Evolutionary conservation across 306 rosid genomes (phyloP).

Genomic region (Begonia loranthoides): DNA sequence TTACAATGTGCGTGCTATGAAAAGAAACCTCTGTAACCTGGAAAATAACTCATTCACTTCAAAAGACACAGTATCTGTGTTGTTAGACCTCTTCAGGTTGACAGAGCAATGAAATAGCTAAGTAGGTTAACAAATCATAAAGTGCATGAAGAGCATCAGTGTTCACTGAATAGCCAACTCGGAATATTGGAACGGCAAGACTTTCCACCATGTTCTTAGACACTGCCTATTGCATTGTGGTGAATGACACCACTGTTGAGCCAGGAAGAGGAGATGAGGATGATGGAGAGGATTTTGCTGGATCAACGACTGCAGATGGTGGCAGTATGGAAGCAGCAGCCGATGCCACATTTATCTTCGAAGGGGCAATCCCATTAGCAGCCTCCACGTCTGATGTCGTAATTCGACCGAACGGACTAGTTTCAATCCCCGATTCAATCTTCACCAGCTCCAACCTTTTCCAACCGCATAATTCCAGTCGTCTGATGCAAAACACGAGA

Average conservation of each 20-base stretch:
- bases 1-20: no score
- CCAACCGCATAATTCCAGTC: constrained; percentile 72
- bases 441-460: constrained; percentile 62
- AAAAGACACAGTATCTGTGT: no score
- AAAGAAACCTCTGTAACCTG: no score
- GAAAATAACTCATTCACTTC: no score
- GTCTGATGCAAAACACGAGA: constrained; percentile 75
- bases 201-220: constrained; percentile 85
- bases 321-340: constrained; percentile 14
- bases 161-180: constrained; percentile 57
- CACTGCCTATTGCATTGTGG: constrained; percentile 82
- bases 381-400: constrained; percentile 69
- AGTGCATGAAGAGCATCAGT: constrained; percentile 65
- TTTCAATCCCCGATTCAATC: constrained; percentile 45
- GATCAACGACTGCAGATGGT: constrained; percentile 12
- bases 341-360: no score
- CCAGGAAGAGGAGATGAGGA: constrained; percentile 44
- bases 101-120: no score
- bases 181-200: constrained; percentile 72
- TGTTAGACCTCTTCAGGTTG: no score
- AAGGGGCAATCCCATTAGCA: constrained; percentile 49
- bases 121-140: constrained; percentile 24
- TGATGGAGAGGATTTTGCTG: constrained; percentile 23
- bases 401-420: constrained; percentile 61
- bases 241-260: constrained; percentile 68